phyloP scores from a whole-genome alignment of 148 eudicot species.

The Camellia japonica region DNA sequence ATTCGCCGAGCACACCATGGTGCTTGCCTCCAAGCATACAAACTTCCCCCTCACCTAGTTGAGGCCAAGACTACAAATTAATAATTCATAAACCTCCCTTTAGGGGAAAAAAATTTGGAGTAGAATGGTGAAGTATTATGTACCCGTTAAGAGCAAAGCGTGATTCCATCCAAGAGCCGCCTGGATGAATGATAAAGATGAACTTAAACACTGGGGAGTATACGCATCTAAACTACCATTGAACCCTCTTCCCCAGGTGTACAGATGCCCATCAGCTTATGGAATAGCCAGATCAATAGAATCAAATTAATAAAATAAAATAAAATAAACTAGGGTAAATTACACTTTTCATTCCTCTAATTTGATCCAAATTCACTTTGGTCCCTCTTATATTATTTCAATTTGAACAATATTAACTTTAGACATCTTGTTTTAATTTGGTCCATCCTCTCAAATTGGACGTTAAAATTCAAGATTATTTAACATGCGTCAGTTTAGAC shows the following conservation, averaged over 20 bases:
- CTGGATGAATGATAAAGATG: constrained; percentile 46
- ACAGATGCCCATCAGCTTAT: constrained; percentile 65
- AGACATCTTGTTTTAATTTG: too few relatives aligned
- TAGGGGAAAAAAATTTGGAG: not conserved
- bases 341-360: too few relatives aligned
- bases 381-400: too few relatives aligned
- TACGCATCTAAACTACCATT: constrained; percentile 39
- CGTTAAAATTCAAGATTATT: too few relatives aligned
- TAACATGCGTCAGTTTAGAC: too few relatives aligned
- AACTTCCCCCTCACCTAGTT: constrained; percentile 56
- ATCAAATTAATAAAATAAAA: not conserved
- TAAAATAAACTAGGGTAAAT: too few relatives aligned
- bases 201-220: constrained; percentile 38
- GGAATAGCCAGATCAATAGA: not conserved
- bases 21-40: constrained; percentile 77
- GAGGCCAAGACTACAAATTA: constrained; percentile 10
- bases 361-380: too few relatives aligned
- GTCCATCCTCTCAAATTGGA: too few relatives aligned
- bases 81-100: constrained; percentile 11
- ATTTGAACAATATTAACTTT: too few relatives aligned
- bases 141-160: constrained; percentile 72
- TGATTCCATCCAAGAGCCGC: constrained; percentile 93
- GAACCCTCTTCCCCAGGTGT: constrained; percentile 90
- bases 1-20: constrained; percentile 54
- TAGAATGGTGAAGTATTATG: not conserved